These are phyloP conservation scores for Orychophragmus violaceus DNA, from an alignment of 345 rosid species.

Conservation along the genomic window DNA sequence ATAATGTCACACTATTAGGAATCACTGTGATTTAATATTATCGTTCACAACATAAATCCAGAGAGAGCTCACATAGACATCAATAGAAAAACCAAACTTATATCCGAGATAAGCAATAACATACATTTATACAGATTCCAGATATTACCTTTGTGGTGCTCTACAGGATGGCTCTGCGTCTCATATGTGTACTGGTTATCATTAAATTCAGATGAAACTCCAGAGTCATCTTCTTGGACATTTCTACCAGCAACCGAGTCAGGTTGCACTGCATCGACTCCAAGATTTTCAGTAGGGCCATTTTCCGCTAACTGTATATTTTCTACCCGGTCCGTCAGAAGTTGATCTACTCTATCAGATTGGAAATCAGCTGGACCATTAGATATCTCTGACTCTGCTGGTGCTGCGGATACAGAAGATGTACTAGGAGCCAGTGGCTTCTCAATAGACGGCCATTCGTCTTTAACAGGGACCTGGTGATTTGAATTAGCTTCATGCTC, in stretches of 20 bases:
- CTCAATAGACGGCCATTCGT: constrained; percentile 62
- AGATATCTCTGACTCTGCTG: constrained; percentile 44
- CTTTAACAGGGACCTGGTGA: constrained; percentile 43
- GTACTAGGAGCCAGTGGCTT: constrained; percentile 39
- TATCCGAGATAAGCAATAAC: not conserved
- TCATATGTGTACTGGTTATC: too few species aligned
- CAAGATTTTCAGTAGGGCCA: constrained; percentile 36
- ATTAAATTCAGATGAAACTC: too few species aligned
- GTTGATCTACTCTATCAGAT: constrained; percentile 44
- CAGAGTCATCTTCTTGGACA: constrained; percentile 50
- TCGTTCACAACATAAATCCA: not conserved
- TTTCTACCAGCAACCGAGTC: constrained; percentile 53
- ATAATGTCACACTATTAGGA: not conserved
- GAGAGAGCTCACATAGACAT: not conserved
- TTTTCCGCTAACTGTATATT: constrained; percentile 49
- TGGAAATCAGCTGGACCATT: constrained; percentile 45
- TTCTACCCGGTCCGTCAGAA: constrained; percentile 42
- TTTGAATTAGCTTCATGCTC: constrained; percentile 36
- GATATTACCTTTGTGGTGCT: too few species aligned
- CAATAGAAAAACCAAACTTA: not conserved
- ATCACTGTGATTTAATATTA: not conserved
- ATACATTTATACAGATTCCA: not conserved
- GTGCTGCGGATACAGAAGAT: constrained; percentile 43
- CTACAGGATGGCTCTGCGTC: too few species aligned
- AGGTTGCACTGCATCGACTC: constrained; percentile 37